These are phyloP conservation scores for Nitzschia inconspicua DNA, from an alignment of 108 stramenopile species.

Conservation along the genomic window DNA sequence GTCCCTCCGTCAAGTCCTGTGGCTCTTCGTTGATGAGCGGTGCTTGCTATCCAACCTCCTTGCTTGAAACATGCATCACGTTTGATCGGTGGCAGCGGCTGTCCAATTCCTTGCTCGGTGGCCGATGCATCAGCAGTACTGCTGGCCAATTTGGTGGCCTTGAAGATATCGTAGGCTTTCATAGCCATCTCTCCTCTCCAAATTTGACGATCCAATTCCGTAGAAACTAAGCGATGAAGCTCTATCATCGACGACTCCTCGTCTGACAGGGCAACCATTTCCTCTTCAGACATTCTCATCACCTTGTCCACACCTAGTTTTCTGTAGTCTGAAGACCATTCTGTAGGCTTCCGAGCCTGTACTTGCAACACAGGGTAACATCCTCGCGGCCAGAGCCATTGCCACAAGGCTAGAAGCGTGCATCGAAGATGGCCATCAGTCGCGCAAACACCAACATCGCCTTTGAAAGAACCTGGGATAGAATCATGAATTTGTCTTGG, in stretches of 20 bases:
- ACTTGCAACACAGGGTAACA: slow-evolving; percentile 63
- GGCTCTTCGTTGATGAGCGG: slow-evolving; percentile 72
- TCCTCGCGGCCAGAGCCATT: slow-evolving; percentile 74
- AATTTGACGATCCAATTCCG: slow-evolving; percentile 68
- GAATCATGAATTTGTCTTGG: slow-evolving; percentile 1
- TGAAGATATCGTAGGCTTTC: slow-evolving; percentile 52
- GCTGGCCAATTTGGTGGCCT: slow-evolving; percentile 21
- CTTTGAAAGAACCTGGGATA: slow-evolving; percentile 8
- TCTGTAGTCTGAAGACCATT: slow-evolving; percentile 52
- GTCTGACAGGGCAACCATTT: slow-evolving; percentile 52
- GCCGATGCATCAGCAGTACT: slow-evolving; percentile 28
- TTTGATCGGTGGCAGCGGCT: slow-evolving; percentile 70
- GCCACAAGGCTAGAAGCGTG: slow-evolving; percentile 74
- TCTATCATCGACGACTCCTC: slow-evolving; percentile 60
- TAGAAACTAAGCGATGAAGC: slow-evolving; percentile 41
- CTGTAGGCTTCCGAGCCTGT: slow-evolving; percentile 47
- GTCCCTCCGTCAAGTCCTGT: slow-evolving; percentile 74
- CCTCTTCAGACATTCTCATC: slow-evolving; percentile 69
- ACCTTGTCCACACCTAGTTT: slow-evolving; percentile 61
- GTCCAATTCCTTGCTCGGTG: slow-evolving; percentile 60
- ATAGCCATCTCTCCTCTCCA: slow-evolving; percentile 82
- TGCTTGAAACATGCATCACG: slow-evolving; percentile 72
- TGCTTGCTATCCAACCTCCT: slow-evolving; percentile 85
- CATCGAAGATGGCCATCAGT: slow-evolving; percentile 68
- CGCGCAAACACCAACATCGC: slow-evolving; percentile 56